Evolutionary conservation across 768 basidiomycete genomes (phyloP).

Genomic region (Lentinula sp.): DNA sequence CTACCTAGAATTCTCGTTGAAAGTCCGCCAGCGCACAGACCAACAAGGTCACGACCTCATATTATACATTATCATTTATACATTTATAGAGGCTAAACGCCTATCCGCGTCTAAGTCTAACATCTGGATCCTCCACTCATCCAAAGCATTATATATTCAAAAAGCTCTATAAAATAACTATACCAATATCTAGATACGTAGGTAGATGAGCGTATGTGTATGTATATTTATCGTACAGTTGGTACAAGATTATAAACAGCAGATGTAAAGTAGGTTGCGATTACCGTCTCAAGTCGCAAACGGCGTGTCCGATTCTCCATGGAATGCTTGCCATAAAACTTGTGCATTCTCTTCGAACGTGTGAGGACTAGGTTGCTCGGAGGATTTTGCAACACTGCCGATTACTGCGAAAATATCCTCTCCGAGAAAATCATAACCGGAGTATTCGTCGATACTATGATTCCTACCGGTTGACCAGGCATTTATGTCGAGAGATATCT

Average conservation of each 20-base stretch:
- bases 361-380: not conserved
- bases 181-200: not conserved
- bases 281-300: not conserved
- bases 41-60: constrained; percentile 17
- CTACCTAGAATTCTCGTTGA: constrained; percentile 28
- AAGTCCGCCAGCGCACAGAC: constrained; percentile 46
- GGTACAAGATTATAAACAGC: not conserved
- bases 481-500: constrained; percentile 7
- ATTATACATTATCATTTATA: not conserved
- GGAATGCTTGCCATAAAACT: constrained; percentile 1
- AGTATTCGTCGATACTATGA: constrained; percentile 6
- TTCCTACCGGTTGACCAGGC: not conserved
- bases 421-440: constrained; percentile 9
- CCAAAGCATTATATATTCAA: not conserved
- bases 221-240: not conserved
- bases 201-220: not conserved
- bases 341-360: constrained; percentile 7
- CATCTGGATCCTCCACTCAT: not conserved
- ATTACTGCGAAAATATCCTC: constrained; percentile 8
- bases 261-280: not conserved
- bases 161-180: not conserved
- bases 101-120: too few relatives aligned
- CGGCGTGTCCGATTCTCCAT: not conserved
- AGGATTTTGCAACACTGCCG: constrained; percentile 1
- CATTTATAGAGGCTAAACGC: too few relatives aligned